phyloP scores from a whole-genome alignment of 768 basidiomycete genomes.

The Grammothele lineata region DNA sequence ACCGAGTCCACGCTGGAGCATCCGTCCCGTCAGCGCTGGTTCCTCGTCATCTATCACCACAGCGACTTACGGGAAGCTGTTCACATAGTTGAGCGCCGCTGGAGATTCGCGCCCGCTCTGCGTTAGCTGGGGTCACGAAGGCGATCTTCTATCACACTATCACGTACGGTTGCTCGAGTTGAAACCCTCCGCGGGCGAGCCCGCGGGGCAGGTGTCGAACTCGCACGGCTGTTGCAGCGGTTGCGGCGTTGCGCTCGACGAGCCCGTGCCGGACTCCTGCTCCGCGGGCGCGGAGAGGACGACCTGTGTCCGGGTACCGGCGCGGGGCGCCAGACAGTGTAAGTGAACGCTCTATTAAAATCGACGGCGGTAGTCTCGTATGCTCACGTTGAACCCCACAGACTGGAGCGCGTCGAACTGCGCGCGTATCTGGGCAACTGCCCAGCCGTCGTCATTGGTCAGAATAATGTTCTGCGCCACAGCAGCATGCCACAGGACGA shows the following conservation, averaged over 20 bases:
- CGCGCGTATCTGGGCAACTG: slow-evolving; percentile 41
- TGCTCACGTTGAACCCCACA: slow-evolving; percentile 34
- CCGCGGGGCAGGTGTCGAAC: slow-evolving; percentile 37
- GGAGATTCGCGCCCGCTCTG: no score
- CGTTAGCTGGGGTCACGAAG: neutral
- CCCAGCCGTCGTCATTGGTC: slow-evolving; percentile 41
- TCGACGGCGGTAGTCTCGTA: no score
- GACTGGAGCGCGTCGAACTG: slow-evolving; percentile 34
- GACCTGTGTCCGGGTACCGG: slow-evolving; percentile 27
- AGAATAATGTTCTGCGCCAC: slow-evolving; percentile 23
- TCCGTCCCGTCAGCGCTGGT: no score
- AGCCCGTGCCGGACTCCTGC: slow-evolving; percentile 44
- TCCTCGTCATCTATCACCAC: neutral
- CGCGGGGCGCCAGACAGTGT: no score
- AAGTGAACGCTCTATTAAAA: no score
- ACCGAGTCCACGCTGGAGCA: slow-evolving; percentile 32
- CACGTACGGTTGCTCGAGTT: slow-evolving; percentile 36
- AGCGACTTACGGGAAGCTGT: slow-evolving; percentile 37
- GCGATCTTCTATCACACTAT: no score
- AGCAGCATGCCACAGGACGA: neutral
- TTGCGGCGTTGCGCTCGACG: slow-evolving; percentile 31
- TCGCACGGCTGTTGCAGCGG: slow-evolving; percentile 34
- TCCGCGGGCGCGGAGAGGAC: slow-evolving; percentile 44
- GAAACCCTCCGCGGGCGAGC: slow-evolving; percentile 40
- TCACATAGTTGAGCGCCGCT: slow-evolving; percentile 41